Percentiles rank a stretch among this genome's conserved stretches.
Evolutionary conservation across 148 eudicot species (phyloP).

Genomic region (Rhododendron ferrugineum): DNA sequence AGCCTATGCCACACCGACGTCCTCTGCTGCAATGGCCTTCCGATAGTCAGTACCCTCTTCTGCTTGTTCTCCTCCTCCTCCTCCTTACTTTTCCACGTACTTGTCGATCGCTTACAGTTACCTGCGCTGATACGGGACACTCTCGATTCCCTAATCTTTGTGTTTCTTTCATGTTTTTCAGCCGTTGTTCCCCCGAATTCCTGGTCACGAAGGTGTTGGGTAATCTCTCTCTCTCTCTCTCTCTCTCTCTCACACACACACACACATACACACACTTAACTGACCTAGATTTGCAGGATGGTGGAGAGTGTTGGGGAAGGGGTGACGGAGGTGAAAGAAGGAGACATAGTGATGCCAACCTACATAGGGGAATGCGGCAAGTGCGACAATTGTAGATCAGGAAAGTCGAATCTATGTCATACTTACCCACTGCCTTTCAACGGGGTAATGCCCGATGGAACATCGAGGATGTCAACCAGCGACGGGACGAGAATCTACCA

Average conservation of each 20-base stretch:
- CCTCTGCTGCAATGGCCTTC: slow-evolving; percentile 27
- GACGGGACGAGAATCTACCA: slow-evolving; percentile 16
- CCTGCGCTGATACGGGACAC: not conserved
- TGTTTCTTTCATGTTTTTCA: slow-evolving; percentile 9
- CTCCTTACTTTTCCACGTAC: not conserved
- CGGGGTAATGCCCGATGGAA: slow-evolving; percentile 40
- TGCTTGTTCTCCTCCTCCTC: not conserved
- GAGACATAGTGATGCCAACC: slow-evolving; percentile 40
- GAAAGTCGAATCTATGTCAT: slow-evolving; percentile 16
- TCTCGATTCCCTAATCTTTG: not conserved
- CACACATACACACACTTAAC: not conserved
- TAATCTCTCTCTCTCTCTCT: slow-evolving; percentile 14
- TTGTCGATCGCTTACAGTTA: not conserved
- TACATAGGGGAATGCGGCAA: slow-evolving; percentile 39
- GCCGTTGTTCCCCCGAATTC: slow-evolving; percentile 37
- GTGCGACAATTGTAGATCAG: slow-evolving; percentile 36
- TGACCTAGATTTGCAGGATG: slow-evolving; percentile 21
- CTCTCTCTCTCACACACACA: too few species aligned
- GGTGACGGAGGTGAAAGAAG: slow-evolving; percentile 27
- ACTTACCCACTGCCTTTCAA: slow-evolving; percentile 16
- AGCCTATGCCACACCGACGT: slow-evolving; percentile 51
- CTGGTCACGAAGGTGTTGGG: slow-evolving; percentile 64
- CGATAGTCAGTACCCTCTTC: slow-evolving; percentile 16
- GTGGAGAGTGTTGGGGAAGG: slow-evolving; percentile 52
- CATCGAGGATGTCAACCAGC: slow-evolving; percentile 28